Evolutionary conservation across 305 asterid species (phyloP), one percentile per base, ranked within the genome.

Genomic region (Coffea humblotiana): DNA sequence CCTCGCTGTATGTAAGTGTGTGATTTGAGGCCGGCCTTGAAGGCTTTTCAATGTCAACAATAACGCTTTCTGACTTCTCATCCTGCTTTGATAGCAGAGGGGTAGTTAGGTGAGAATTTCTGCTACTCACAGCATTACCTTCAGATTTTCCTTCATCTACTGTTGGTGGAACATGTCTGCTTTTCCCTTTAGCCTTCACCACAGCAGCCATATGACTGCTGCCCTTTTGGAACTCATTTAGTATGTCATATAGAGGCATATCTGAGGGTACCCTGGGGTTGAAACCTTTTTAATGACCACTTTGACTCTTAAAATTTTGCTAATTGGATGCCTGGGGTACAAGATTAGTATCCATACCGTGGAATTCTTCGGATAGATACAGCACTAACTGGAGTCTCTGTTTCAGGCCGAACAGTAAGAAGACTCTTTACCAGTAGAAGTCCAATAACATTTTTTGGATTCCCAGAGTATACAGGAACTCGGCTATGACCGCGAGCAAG

Each of bases 171-270:
- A 91, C 92, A 60, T 70, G 92, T 85, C 78, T 88, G 69, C 61
- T 89, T 82, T 80, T 85, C 76, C 88, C 88, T 84, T 85, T 90
- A 67, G 89, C 82, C 86, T 78, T 94, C 85, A 94, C 97, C 47
- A 94, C 98, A 79, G 96, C 97, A 61, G 98, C 98, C 98, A 94
- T 93, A 79, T 94, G 98, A 79, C 97, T 94, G 87, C 96, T 88
- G 25, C 98, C 97, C 83, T 94, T 93, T 78, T 93, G 98, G 68
- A 94, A 94, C 83, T 92, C 97, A 27, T 93, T 93, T 23, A 94
- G 91, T 83, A 94, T 94, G 90, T 94, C 98, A 47, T 94, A 94
- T 37, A 94, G 85, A 43, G 97, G 98, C 98, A 94, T 91, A 86
- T 93, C 93, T 84, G 96, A 88, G 54, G 97, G 97, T 81, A 94